These are phyloP conservation scores for Didymella exigua DNA, from an alignment of 2,329 filamentous ascomycete genomes.

Conservation along the genomic window DNA sequence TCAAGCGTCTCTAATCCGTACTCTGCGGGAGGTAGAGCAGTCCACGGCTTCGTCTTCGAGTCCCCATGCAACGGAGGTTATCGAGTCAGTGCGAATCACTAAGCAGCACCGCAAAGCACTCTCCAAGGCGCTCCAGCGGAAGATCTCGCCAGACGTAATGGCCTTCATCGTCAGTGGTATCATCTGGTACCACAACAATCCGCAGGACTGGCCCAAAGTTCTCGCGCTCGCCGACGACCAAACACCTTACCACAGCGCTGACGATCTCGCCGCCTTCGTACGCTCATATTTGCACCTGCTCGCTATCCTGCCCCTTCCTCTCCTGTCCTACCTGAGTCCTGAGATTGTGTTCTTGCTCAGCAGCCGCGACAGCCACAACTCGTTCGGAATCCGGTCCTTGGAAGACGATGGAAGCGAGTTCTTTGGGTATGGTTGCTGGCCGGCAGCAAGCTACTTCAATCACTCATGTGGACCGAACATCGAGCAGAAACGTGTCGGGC, in stretches of 20 bases:
- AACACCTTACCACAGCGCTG: conserved; percentile 49
- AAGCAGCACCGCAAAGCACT: conserved; percentile 43
- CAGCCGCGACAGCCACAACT: conserved; percentile 53
- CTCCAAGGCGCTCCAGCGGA: conserved; percentile 36
- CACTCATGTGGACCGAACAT: conserved; percentile 55
- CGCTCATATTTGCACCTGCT: conserved; percentile 53
- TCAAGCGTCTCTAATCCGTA: conserved; percentile 37
- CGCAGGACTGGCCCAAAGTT: conserved; percentile 41
- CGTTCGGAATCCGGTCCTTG: conserved; percentile 54
- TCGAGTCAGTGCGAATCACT: conserved; percentile 25
- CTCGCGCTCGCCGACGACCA: conserved; percentile 49
- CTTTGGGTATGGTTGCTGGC: conserved; percentile 56
- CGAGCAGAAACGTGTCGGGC: conserved; percentile 49
- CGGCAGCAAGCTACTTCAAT: conserved; percentile 56
- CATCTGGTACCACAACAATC: conserved; percentile 40
- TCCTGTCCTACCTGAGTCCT: conserved; percentile 44
- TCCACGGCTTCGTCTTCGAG: background rate
- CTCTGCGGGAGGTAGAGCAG: conserved; percentile 25
- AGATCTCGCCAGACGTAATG: conserved; percentile 48
- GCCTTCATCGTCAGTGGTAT: conserved; percentile 51
- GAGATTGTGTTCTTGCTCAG: conserved; percentile 45
- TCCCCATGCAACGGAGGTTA: background rate
- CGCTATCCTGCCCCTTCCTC: conserved; percentile 45
- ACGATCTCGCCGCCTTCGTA: conserved; percentile 49
- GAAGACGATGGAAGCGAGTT: conserved; percentile 56